These are phyloP conservation scores for Sordariomycetes sp. DNA, from an alignment of 2,329 filamentous ascomycete species.

Conservation along the genomic window DNA sequence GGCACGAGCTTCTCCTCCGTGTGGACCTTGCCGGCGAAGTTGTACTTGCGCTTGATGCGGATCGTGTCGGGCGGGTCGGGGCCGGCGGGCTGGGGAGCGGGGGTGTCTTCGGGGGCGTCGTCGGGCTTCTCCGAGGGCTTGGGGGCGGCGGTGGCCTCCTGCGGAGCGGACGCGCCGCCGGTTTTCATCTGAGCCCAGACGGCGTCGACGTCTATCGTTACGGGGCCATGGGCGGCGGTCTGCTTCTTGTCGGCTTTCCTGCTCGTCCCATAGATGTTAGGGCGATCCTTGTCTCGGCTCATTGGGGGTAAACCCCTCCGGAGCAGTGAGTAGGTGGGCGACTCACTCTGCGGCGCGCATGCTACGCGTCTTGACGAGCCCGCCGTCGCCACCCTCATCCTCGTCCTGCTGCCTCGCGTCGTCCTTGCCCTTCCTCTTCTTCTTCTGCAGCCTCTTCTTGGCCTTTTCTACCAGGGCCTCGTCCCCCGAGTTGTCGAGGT, in stretches of 20 bases:
- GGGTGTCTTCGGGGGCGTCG: background rate
- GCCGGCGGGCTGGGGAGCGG: background rate
- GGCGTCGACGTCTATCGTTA: constrained; percentile 62
- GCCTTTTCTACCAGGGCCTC: constrained; percentile 57
- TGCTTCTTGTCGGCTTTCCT: constrained; percentile 48
- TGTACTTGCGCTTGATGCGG: constrained; percentile 61
- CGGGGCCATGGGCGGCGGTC: constrained; percentile 40
- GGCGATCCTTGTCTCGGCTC: background rate
- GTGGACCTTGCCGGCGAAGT: constrained; percentile 63
- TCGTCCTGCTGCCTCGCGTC: constrained; percentile 27
- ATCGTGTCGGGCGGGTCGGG: constrained; percentile 31
- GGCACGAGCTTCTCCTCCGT: constrained; percentile 62
- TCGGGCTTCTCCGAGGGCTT: background rate
- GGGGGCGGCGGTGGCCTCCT: constrained; percentile 3
- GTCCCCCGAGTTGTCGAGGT: constrained; percentile 61
- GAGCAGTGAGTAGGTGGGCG: background rate
- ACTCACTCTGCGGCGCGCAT: constrained; percentile 55
- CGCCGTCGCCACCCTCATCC: constrained; percentile 48
- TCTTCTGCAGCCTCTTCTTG: constrained; percentile 38
- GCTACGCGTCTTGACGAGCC: constrained; percentile 61
- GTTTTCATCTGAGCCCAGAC: constrained; percentile 58
- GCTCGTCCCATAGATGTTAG: constrained; percentile 1
- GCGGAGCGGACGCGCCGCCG: constrained; percentile 14
- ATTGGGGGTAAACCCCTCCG: too few species aligned
- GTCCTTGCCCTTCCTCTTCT: constrained; percentile 29